Base-by-base conservation (phyloP, 2,329 filamentous ascomycete species). In the Ambrosiella xylebori region DNA sequence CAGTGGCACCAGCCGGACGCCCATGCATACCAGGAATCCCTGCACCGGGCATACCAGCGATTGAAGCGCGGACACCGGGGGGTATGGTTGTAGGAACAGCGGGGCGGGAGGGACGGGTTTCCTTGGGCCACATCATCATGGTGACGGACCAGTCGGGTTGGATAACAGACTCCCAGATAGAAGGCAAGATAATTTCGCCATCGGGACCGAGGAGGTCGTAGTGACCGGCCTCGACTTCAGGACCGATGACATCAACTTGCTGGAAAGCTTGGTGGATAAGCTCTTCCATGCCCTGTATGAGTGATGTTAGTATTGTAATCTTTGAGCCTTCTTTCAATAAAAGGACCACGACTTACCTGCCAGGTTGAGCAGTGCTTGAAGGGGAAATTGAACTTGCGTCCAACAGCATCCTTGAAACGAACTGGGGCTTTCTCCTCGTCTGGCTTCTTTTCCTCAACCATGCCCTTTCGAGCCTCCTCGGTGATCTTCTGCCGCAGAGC, bases 301-400 rank as follows among this genome's bases (percentile, higher is more conserved):
- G 51, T 38, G 7, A 35, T n/a, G n/a, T 13, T 57, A 37, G 27
- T 57, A 50, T 8, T 15, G 7, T n/a, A 17, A 41, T 38, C 15
- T 9, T n/a, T 35, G 36, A n/a, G 41, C 37, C 9, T 17, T 12
- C 19, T 13, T 49, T 7, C 36, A 53, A 37, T 44, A 36, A n/a
- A 15, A 49, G 37, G 12, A 45, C 36, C 11, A 35, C 13, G 57
- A 77, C 80, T 67, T 80, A 90, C 86, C 73, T 76, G 74, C 88
- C 88, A 94, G 2, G 84, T 93, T 65, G 82, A 81, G 69, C 89
- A 95, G 37, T 94, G 69, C 62, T 90, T 81, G 71, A 84, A 95
- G 1, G 90, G 90, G 66, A 96, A 95, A 70, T 82, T 93, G 68
- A 94, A 96, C 69, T 94, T 95, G 63, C 90, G 79, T 38, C 88